Base-by-base conservation (phyloP, 73 alveolate species). In the Durusdinium trenchii region DNA sequence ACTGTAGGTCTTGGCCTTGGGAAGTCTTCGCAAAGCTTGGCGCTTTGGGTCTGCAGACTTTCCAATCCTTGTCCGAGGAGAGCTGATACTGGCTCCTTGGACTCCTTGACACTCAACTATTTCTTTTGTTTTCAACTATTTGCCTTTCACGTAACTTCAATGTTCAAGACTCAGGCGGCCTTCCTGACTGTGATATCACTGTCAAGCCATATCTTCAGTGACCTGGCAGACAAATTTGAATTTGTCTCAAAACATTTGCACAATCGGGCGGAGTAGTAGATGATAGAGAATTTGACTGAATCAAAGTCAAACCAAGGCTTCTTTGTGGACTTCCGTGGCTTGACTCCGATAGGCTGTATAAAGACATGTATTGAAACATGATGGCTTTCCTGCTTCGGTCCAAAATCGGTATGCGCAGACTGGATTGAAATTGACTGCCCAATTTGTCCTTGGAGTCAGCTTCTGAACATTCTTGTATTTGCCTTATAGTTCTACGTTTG, bases 1-100 rank as follows among this genome's bases (percentile, higher is more conserved):
- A n/a, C n/a, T 30, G 60, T 43, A 87, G 96, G 96, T 89, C 48
- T 89, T 67, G n/a, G 96, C 96, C n/a, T 40, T 62, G 86, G 96
- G 96, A 35, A 89, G 96, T 35, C 35, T 89, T 20, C 50, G 96
- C 52, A 89, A 89, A 46, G 96, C 96, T n/a, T 89, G 96, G 96
- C 96, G 96, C 96, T 89, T 89, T 69, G 96, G 86, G 35, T 64
- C 96, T 10, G 61, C 96, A 23, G 96, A 89, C 51, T 54, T 69
- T 40, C 96, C 86, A 12, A 46, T 89, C 38, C 96, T 89, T 3
- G 83, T 61, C 71, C 40, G 86, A n/a, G 96, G 86, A 46, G 96
- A 89, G 86, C 48, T 89, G 69, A 69, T 89, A 16, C 38, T 89
- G 46, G 95, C 64, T 40, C 40, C 75, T 62, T 86, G 62, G 76